Evolutionary conservation across 1,284 basidiomycete species (phyloP).

Genomic region (Fomitopsis schrenkii): DNA sequence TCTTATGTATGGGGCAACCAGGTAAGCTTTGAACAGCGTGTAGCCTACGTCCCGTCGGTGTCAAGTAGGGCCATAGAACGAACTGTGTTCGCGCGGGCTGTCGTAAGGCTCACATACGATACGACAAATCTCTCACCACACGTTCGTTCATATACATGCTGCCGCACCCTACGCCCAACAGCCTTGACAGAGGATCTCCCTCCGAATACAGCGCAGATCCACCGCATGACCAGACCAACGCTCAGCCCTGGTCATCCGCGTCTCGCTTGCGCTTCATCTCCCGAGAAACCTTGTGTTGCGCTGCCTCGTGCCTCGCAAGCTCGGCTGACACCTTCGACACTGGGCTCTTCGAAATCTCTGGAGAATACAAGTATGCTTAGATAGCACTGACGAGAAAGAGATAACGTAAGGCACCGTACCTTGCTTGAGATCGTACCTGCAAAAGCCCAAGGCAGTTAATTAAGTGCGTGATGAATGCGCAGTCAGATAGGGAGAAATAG

Average conservation of each 20-base stretch:
- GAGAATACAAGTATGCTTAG: not conserved
- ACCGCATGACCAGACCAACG: not conserved
- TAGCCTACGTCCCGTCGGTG: not conserved
- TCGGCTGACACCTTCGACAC: constrained; percentile 87
- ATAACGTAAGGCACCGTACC: constrained; percentile 38
- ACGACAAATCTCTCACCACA: constrained; percentile 5
- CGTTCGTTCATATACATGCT: constrained; percentile 5
- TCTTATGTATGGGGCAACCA: too few relatives aligned
- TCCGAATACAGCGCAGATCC: not conserved
- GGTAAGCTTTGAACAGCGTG: not conserved
- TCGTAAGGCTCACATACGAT: not conserved
- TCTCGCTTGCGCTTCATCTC: constrained; percentile 92
- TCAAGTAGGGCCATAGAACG: not conserved
- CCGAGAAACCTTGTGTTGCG: constrained; percentile 81
- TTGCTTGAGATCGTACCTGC: constrained; percentile 86
- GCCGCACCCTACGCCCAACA: not conserved
- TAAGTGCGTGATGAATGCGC: constrained; percentile 2
- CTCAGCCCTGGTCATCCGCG: constrained; percentile 63
- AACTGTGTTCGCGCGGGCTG: not conserved
- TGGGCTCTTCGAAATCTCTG: constrained; percentile 90
- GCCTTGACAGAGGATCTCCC: not conserved
- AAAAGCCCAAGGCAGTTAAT: constrained; percentile 13
- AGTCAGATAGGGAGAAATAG: constrained; percentile 2
- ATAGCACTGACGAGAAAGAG: constrained; percentile 3
- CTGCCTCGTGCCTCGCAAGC: constrained; percentile 85